Evolutionary conservation across 305 asterid species (phyloP).

Genomic region (Fraxinus ornus): DNA sequence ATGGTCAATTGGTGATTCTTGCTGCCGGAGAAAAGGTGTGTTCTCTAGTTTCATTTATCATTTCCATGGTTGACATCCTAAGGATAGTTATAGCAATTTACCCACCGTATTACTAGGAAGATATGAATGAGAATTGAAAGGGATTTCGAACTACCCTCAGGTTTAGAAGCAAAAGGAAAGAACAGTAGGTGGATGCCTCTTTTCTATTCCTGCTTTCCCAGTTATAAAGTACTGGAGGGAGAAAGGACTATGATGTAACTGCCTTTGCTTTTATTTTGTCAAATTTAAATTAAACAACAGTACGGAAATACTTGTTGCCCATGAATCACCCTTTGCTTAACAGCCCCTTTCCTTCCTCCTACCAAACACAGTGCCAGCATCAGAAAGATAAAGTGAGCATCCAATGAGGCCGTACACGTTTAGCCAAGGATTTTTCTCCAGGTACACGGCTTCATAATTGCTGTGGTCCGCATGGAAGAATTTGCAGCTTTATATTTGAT

Average conservation of each 20-base stretch:
- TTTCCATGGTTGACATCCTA: not conserved
- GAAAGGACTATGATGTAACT: no score
- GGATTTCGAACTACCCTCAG: no score
- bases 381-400: not conserved
- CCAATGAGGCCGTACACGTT: not conserved
- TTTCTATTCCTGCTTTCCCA: not conserved
- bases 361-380: not conserved
- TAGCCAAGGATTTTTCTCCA: not conserved
- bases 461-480: not conserved
- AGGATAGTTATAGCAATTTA: no score
- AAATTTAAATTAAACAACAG: no score
- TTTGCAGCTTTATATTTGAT: not conserved
- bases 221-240: no score
- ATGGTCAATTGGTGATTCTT: conserved; percentile 92
- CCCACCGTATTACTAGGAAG: no score
- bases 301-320: not conserved
- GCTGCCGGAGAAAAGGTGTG: conserved; percentile 92
- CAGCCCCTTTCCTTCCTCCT: not conserved
- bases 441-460: not conserved
- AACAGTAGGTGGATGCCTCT: not conserved
- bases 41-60: not conserved
- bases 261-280: no score
- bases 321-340: not conserved
- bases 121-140: not conserved
- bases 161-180: not conserved